phyloP scores from a whole-genome alignment of 805 yeast species.

The Kregervanrija pseudodelftensis region DNA sequence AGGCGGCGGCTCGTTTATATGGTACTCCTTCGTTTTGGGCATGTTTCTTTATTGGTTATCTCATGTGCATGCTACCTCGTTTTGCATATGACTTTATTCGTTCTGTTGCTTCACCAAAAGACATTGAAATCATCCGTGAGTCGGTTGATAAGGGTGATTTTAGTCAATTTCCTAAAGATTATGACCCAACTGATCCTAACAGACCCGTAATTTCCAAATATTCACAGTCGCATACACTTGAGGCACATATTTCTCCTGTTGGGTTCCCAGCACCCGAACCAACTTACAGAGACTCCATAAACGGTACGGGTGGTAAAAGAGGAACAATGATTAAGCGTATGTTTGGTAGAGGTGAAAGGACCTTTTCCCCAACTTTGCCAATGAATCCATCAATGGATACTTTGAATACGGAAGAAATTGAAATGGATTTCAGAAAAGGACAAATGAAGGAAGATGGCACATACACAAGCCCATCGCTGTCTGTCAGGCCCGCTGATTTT shows the following conservation, averaged over 20 bases:
- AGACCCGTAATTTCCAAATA: slow-evolving; percentile 46
- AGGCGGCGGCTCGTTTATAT: slow-evolving; percentile 57
- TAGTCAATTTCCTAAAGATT: slow-evolving; percentile 54
- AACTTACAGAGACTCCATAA: slow-evolving; percentile 27
- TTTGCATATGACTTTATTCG: slow-evolving; percentile 50
- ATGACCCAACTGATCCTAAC: slow-evolving; percentile 78
- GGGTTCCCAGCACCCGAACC: slow-evolving; percentile 11
- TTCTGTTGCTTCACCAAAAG: slow-evolving; percentile 52
- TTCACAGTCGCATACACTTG: slow-evolving; percentile 27
- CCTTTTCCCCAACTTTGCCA: slow-evolving; percentile 25
- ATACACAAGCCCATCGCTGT: slow-evolving; percentile 26
- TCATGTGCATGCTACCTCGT: slow-evolving; percentile 61
- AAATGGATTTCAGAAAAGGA: slow-evolving; percentile 33
- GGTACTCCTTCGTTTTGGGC: slow-evolving; percentile 64
- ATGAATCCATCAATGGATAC: slow-evolving; percentile 29
- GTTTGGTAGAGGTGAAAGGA: slow-evolving; percentile 21
- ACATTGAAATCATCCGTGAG: slow-evolving; percentile 69
- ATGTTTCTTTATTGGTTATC: slow-evolving; percentile 54
- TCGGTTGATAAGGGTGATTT: slow-evolving; percentile 61
- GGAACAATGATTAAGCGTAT: slow-evolving; percentile 33
- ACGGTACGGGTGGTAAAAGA: slow-evolving; percentile 30
- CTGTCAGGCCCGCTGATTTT: slow-evolving; percentile 14
- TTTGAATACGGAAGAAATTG: slow-evolving; percentile 44
- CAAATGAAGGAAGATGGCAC: slow-evolving; percentile 20
- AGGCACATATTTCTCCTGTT: slow-evolving; percentile 14